These are phyloP conservation scores for Capronia coronata DNA, from an alignment of 2,329 filamentous ascomycete genomes.

Conservation along the genomic window DNA sequence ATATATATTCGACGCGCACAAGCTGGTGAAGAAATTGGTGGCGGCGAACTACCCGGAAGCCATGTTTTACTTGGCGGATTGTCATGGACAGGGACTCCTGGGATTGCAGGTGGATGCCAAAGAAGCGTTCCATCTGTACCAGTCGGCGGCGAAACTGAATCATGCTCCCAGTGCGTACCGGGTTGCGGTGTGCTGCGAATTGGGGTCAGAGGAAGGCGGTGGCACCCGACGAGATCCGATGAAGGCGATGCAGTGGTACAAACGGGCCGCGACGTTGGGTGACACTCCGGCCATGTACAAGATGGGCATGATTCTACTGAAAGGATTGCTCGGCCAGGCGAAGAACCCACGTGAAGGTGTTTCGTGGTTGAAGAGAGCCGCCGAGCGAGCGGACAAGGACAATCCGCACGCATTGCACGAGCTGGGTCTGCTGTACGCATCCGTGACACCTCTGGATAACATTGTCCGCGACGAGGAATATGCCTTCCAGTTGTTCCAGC, in stretches of 20 bases:
- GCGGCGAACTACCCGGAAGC: slow-evolving; percentile 68
- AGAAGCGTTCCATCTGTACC: slow-evolving; percentile 88
- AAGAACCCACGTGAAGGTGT: slow-evolving; percentile 79
- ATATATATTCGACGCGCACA: slow-evolving; percentile 79
- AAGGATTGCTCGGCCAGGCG: slow-evolving; percentile 83
- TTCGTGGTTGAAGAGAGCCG: slow-evolving; percentile 86
- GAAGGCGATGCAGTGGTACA: slow-evolving; percentile 98
- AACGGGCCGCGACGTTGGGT: slow-evolving; percentile 79
- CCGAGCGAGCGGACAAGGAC: slow-evolving; percentile 76
- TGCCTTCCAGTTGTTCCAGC: slow-evolving; percentile 70
- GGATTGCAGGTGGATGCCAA: slow-evolving; percentile 77
- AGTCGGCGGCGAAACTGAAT: slow-evolving; percentile 83
- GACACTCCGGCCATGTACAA: slow-evolving; percentile 98
- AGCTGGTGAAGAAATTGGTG: slow-evolving; percentile 82
- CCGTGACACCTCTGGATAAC: slow-evolving; percentile 55
- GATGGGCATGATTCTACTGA: slow-evolving; percentile 90
- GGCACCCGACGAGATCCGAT: slow-evolving; percentile 84
- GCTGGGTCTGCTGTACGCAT: slow-evolving; percentile 58
- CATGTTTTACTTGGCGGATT: slow-evolving; percentile 91
- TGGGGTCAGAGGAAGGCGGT: slow-evolving; percentile 88
- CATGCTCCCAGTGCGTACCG: slow-evolving; percentile 85
- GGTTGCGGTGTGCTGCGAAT: slow-evolving; percentile 94
- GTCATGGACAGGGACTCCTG: slow-evolving; percentile 72
- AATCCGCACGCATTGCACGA: slow-evolving; percentile 96
- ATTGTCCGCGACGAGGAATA: slow-evolving; percentile 77